These are phyloP conservation scores for Kwoniella botswanensis DNA, from an alignment of 768 basidiomycete genomes.

Conservation along the genomic window DNA sequence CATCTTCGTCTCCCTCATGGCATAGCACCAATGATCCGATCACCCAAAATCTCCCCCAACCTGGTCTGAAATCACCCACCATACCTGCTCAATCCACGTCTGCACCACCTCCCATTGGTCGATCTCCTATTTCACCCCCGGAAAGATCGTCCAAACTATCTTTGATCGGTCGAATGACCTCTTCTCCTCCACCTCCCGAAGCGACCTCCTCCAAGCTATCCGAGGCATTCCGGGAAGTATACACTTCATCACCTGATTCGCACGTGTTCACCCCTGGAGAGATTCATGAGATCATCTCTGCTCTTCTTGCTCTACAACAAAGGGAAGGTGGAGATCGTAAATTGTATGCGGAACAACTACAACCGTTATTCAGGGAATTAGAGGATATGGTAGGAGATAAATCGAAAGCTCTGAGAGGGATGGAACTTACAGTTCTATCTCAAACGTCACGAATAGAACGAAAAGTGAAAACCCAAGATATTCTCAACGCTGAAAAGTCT, in stretches of 20 bases:
- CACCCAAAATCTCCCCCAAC: constrained; percentile 11
- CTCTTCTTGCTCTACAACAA: constrained; percentile 12
- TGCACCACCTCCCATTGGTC: constrained; percentile 4
- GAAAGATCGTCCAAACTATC: constrained; percentile 19
- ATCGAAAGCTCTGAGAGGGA: constrained; percentile 9
- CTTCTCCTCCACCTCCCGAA: constrained; percentile 61
- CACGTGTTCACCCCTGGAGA: constrained; percentile 36
- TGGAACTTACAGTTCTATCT: constrained; percentile 12
- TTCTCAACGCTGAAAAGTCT: constrained; percentile 15
- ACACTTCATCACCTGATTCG: constrained; percentile 29
- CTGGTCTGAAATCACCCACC: not conserved
- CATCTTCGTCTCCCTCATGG: not conserved
- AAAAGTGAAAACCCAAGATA: constrained; percentile 18
- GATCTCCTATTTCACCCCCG: constrained; percentile 19
- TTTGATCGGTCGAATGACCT: constrained; percentile 15
- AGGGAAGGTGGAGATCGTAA: constrained; percentile 19
- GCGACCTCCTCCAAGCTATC: constrained; percentile 41
- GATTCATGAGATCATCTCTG: constrained; percentile 20
- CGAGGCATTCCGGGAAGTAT: constrained; percentile 20
- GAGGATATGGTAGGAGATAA: constrained; percentile 20
- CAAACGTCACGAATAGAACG: not conserved
- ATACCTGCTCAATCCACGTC: not conserved
- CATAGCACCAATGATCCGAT: constrained; percentile 7
- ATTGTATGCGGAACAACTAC: constrained; percentile 6
- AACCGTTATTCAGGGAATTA: constrained; percentile 24